Percentiles rank a stretch among this genome's conserved stretches.
These are phyloP conservation scores for Fusarium bulbicola DNA, from an alignment of 2,329 filamentous ascomycete species.

Conservation along the genomic window DNA sequence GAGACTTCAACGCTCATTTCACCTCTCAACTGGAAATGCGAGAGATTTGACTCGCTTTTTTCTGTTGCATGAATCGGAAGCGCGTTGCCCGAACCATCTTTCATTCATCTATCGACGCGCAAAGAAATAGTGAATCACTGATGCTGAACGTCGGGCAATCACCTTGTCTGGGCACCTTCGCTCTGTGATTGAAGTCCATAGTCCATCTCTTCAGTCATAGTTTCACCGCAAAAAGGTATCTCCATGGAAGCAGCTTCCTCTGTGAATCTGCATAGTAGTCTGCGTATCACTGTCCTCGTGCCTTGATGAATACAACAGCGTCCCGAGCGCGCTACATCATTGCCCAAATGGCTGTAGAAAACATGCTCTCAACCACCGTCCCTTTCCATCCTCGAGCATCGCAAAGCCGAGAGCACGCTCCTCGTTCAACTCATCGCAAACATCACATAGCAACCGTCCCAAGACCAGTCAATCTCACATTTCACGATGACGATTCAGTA, in stretches of 20 bases:
- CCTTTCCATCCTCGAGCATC: too few relatives aligned
- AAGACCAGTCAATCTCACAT: too few relatives aligned
- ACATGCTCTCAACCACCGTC: accelerated
- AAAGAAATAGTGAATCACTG: neutral
- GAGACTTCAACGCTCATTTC: neutral
- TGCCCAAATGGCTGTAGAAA: too few relatives aligned
- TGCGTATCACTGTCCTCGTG: neutral
- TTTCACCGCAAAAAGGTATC: accelerated
- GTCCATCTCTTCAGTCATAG: too few relatives aligned
- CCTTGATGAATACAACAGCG: accelerated
- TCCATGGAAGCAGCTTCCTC: accelerated
- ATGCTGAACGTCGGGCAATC: neutral
- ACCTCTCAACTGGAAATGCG: accelerated
- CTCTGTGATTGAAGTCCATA: neutral
- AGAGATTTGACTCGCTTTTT: accelerated
- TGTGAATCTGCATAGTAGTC: accelerated
- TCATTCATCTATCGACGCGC: neutral
- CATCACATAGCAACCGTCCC: accelerated
- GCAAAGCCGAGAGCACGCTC: neutral
- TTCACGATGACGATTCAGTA: neutral
- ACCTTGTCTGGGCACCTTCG: accelerated
- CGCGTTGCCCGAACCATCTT: accelerated
- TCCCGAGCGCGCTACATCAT: too few relatives aligned
- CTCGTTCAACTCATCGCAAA: neutral
- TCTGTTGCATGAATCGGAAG: accelerated